phyloP scores from a whole-genome alignment of 2,329 filamentous ascomycete genomes.

The Arthrinium phaeospermum region DNA sequence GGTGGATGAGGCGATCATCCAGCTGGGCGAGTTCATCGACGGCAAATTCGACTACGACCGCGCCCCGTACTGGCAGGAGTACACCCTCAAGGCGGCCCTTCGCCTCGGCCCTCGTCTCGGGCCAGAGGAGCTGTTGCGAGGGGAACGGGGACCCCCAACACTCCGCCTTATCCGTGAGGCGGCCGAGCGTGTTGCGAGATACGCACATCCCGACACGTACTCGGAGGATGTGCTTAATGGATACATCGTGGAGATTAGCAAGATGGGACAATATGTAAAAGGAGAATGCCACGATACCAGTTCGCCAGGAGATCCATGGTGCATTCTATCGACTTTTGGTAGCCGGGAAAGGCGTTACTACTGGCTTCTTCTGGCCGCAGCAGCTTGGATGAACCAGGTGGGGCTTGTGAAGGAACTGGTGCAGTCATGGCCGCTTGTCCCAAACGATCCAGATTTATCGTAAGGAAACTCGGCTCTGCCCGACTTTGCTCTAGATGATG shows the following conservation, averaged over 20 bases:
- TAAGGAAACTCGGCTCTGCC: too few species aligned
- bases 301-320: too few species aligned
- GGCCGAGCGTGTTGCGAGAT: not conserved
- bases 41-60: not conserved
- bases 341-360: too few species aligned
- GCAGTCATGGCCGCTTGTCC: too few species aligned
- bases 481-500: not conserved
- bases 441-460: too few species aligned
- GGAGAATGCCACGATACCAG: too few species aligned
- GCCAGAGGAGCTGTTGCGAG: too few species aligned
- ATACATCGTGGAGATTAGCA: not conserved
- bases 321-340: too few species aligned
- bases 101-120: too few species aligned
- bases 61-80: not conserved
- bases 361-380: not conserved
- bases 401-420: not conserved
- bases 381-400: not conserved
- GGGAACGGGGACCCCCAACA: not conserved
- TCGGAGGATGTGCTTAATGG: not conserved
- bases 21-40: not conserved
- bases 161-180: not conserved
- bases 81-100: not conserved
- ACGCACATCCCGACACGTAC: not conserved
- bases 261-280: not conserved
- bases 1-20: not conserved